These are phyloP conservation scores for Penicillium antarcticum DNA, from an alignment of 495 filamentous ascomycete species.

Conservation along the genomic window DNA sequence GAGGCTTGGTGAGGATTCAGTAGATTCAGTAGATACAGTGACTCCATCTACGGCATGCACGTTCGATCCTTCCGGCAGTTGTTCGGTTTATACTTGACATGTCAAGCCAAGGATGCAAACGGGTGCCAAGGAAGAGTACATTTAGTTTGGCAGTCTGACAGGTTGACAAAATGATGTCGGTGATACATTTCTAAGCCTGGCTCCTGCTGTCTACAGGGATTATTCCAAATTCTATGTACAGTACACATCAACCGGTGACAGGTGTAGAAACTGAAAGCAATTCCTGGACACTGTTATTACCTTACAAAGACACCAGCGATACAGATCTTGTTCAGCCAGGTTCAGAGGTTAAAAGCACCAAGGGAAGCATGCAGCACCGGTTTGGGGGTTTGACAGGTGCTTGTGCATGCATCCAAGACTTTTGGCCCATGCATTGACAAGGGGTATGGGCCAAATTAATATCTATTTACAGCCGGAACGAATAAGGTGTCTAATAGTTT, in stretches of 20 bases:
- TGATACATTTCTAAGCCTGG: neutral
- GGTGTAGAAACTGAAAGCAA: neutral
- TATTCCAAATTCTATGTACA: neutral
- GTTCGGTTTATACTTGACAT: neutral
- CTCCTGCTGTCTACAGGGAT: neutral
- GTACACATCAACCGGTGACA: neutral
- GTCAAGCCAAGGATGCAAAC: neutral
- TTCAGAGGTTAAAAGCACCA: neutral
- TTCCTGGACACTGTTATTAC: neutral
- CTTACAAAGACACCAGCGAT: neutral
- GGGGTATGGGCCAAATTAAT: conserved; percentile 10
- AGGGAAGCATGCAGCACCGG: too few species aligned
- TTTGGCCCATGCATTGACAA: conserved; percentile 4
- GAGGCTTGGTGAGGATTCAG: neutral
- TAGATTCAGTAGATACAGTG: too few species aligned
- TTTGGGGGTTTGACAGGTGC: neutral
- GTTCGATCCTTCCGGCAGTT: neutral
- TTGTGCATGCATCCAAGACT: conserved; percentile 5
- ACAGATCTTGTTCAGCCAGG: neutral
- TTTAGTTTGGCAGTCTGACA: too few species aligned
- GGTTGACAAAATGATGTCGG: neutral
- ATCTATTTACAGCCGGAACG: neutral
- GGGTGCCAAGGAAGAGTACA: neutral
- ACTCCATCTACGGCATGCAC: neutral
- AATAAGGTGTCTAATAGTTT: neutral